Evolutionary conservation across 2,329 filamentous ascomycete genomes (phyloP).

Genomic region (Penicillium sclerotigenum): DNA sequence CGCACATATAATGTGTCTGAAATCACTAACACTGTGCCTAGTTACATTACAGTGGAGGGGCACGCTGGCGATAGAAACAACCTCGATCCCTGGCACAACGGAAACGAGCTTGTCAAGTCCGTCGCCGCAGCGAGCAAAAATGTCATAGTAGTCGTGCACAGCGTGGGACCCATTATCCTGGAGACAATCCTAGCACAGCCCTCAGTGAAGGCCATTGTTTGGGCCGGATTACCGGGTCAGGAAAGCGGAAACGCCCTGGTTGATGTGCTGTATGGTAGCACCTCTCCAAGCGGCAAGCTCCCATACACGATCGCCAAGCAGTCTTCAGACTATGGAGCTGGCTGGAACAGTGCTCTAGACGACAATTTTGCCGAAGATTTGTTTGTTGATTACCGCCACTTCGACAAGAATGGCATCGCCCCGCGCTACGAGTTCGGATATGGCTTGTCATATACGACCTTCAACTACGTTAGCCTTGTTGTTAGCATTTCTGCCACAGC

Average conservation of each 20-base stretch:
- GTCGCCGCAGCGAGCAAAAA: constrained; percentile 59
- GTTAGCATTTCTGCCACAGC: constrained; percentile 51
- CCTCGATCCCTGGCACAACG: constrained; percentile 47
- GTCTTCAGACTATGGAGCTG: constrained; percentile 49
- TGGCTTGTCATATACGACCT: constrained; percentile 56
- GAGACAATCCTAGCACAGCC: constrained; percentile 61
- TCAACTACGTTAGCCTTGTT: constrained; percentile 46
- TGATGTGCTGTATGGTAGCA: constrained; percentile 47
- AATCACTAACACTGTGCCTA: not conserved
- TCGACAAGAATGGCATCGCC: constrained; percentile 49
- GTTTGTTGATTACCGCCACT: constrained; percentile 55
- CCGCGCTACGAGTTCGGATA: constrained; percentile 58
- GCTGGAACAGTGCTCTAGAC: constrained; percentile 10
- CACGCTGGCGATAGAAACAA: constrained; percentile 55
- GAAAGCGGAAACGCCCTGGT: constrained; percentile 48
- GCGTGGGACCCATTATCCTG: constrained; percentile 59
- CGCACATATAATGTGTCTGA: no score
- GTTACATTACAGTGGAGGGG: constrained; percentile 51
- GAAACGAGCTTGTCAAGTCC: constrained; percentile 48
- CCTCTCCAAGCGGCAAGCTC: constrained; percentile 53
- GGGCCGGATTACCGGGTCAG: constrained; percentile 62
- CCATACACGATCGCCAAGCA: constrained; percentile 61
- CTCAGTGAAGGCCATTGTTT: constrained; percentile 63
- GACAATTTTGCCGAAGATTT: constrained; percentile 52
- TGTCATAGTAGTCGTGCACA: constrained; percentile 64